Percentiles rank a stretch among this genome's conserved stretches.
Conservation (phyloP, 768 basidiomycete genomes). For the Leccinellum luteum region DNA sequence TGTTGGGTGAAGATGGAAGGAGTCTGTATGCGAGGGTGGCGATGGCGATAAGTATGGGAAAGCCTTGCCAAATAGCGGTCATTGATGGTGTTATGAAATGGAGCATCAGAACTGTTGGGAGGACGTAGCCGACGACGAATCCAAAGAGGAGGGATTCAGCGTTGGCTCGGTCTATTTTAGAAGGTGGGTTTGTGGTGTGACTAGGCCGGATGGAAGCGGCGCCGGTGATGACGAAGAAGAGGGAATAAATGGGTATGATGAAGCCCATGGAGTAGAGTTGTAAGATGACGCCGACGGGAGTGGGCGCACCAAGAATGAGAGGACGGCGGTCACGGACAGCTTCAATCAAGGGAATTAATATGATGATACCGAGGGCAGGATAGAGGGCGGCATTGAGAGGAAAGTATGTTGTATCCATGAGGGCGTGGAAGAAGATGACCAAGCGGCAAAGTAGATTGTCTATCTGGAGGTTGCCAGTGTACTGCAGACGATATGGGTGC, state of each 20-base stretch:
- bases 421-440: constrained; percentile 45
- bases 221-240: constrained; percentile 42
- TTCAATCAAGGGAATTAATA: constrained; percentile 46
- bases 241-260: constrained; percentile 47
- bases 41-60: constrained; percentile 47
- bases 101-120: constrained; percentile 49
- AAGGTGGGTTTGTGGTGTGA: constrained; percentile 5
- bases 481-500: constrained; percentile 37
- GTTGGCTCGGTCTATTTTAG: constrained; percentile 41
- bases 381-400: constrained; percentile 19
- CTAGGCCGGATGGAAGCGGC: constrained; percentile 16
- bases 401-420: constrained; percentile 14
- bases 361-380: constrained; percentile 7
- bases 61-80: constrained; percentile 55
- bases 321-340: constrained; percentile 38
- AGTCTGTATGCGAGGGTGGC: constrained; percentile 39
- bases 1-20: constrained; percentile 25
- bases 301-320: constrained; percentile 39
- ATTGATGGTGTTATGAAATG: constrained; percentile 39
- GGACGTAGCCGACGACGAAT: constrained; percentile 40
- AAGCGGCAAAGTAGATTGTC: constrained; percentile 43
- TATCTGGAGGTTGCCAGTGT: constrained; percentile 36
- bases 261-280: constrained; percentile 45
- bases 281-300: constrained; percentile 39
- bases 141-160: constrained; percentile 55